A percentile compares a stretch with the other conserved stretches of the same genome.
Conservation (phyloP, 768 basidiomycete genomes). For the Hemileccinum rubropunctum region DNA sequence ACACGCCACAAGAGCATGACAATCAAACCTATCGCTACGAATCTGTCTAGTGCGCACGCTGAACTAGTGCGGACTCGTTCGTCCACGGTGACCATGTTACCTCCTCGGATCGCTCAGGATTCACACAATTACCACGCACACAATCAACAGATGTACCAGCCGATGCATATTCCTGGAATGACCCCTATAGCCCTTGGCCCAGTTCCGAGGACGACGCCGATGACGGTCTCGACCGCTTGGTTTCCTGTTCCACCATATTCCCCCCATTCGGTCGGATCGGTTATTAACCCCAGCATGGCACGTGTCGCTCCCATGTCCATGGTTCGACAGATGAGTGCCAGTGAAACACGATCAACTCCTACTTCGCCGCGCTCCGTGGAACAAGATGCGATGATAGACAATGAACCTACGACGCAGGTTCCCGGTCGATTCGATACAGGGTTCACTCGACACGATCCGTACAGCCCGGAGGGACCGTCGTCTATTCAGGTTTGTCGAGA, state of each 20-base stretch:
- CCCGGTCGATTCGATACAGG: conserved; percentile 45
- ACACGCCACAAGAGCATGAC: conserved; percentile 33
- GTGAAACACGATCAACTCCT: conserved; percentile 32
- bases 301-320: conserved; percentile 14
- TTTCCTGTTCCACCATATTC: conserved; percentile 12
- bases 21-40: conserved; percentile 20
- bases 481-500: conserved; percentile 24
- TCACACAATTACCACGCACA: conserved; percentile 32
- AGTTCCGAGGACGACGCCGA: conserved; percentile 2
- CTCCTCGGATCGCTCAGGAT: conserved; percentile 24
- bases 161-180: conserved; percentile 26
- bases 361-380: conserved; percentile 42
- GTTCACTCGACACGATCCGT: conserved; percentile 27
- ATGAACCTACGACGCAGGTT: conserved; percentile 39
- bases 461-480: conserved; percentile 7
- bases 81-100: conserved; percentile 28
- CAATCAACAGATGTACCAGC: conserved; percentile 32
- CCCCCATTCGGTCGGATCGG: conserved; percentile 13
- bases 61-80: conserved; percentile 27
- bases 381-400: conserved; percentile 36
- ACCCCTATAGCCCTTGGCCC: conserved; percentile 10
- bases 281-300: conserved; percentile 10
- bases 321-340: conserved; percentile 1
- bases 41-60: conserved; percentile 14
- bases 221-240: conserved; percentile 13